Base-by-base conservation (phyloP, 257 asterid genomes). In the Solanum pimpinellifolium region DNA sequence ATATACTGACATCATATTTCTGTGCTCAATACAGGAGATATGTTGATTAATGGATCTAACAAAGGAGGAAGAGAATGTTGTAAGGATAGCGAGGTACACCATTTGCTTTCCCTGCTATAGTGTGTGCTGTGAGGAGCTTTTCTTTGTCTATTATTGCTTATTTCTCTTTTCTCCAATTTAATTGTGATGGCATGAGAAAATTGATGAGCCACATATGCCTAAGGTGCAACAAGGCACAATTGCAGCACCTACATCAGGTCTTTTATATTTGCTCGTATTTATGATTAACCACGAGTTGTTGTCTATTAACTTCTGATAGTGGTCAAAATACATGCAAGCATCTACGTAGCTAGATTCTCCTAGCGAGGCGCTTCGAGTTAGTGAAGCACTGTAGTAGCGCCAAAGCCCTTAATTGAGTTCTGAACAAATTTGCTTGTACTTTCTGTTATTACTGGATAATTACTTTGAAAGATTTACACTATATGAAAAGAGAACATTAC, bases 21-120 rank as follows among this genome's bases (percentile, higher is more conserved):
- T 46, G n/a, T 60, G 87, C 88, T 42, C 77, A 86, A 84, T 87
- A 84, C 94, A 96, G 97, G 91, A 89, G 90, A 85, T 13, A 94
- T 95, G 99, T 65, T 90, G 20, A 90, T 74, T 62, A 90, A 92
- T 88, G 94, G 93, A 85, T 73, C 83, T 84, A 91, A 88, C 88
- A 87, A 86, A 85, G 93, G 91, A 84, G 97, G 90, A 86, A 92
- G 84, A 39, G 93, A 95, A 52, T 86, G 91, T 4, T 82, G 89
- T 77, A 85, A 75, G 31, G 74, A 86, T 86, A 20, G 20, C 29
- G 35, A 73, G 84, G 83, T 88, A 65, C 74, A 14, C 46, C 20
- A 39, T 13, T 41, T 87, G 62, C 39, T 89, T 60, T 23, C 65
- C 41, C 76, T 84, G 9, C 56, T 33, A 23, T 84, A 39, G 62